A percentile compares a stretch with the other conserved stretches of the same genome.
Conservation (phyloP, 768 basidiomycete species). For the Suillus plorans region DNA sequence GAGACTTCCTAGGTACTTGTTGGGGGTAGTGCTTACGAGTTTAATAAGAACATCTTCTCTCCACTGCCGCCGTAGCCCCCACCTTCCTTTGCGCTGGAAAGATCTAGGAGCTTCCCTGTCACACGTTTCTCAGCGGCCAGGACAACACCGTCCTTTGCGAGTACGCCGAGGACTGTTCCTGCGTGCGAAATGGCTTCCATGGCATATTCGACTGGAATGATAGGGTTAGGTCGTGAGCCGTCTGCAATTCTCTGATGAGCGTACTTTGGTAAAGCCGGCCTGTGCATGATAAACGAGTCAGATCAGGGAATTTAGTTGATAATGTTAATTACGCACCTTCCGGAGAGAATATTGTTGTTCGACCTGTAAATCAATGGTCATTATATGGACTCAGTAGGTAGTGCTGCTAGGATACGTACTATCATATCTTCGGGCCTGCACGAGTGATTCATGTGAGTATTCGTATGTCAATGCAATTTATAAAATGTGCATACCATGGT, state of each 20-base stretch:
- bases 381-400: conserved; percentile 7
- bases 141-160: conserved; percentile 89
- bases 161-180: conserved; percentile 88
- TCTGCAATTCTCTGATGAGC: conserved; percentile 22
- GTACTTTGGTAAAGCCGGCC: conserved; percentile 96
- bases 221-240: conserved; percentile 2
- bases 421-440: conserved; percentile 89
- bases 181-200: conserved; percentile 99
- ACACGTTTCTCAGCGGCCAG: conserved; percentile 97
- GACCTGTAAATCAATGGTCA: conserved; percentile 50
- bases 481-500: conserved; percentile 45
- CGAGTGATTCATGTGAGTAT: not conserved
- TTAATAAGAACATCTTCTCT: conserved; percentile 97
- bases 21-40: conserved; percentile 57
- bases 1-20: not conserved
- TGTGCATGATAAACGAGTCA: conserved; percentile 30
- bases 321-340: conserved; percentile 61
- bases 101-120: conserved; percentile 94
- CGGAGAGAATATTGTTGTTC: conserved; percentile 98
- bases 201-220: conserved; percentile 88
- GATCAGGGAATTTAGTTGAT: conserved; percentile 10
- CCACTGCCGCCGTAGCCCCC: conserved; percentile 89
- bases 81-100: conserved; percentile 80
- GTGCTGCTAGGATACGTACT: conserved; percentile 53
- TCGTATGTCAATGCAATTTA: not conserved